Base-by-base conservation (phyloP, 2,329 filamentous ascomycete genomes). In the Phaeophleospora eucalypticola region DNA sequence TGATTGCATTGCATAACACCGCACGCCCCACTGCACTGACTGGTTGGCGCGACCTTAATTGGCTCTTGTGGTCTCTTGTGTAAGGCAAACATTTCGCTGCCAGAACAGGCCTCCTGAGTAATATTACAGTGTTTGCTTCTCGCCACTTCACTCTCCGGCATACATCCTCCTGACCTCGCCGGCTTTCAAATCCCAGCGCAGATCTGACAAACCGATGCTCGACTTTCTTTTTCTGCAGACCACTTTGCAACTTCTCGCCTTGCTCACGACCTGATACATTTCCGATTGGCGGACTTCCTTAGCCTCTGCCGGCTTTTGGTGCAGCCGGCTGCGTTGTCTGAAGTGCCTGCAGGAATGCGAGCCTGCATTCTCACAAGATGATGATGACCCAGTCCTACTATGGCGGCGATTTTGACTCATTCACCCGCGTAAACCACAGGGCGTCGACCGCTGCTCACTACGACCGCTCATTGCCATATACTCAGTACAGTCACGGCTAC, bases 311-410 rank as follows among this genome's bases (percentile, higher is more conserved):
- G 50, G 43, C 41, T 34, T 35, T 49, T 41, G 20, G 35, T 40
- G 41, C 50, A 27, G 41, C 46, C 33, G 40, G 41, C 33, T 35
- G 34, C 20, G 12, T 27, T 38, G 15, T 46, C 41, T 38, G 19
- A 52, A 48, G 52, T 46, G 21, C 43, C 43, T 53, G 51, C 46
- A 48, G 46, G 9, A 42, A 51, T 53, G 39, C 41, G 41, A n/a
- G 34, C 40, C 39, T 29, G 27, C 36, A 43, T 42, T 43, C 29
- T 33, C 47, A 41, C 53, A 58, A 48, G 19, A 62, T 60, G 56
- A 62, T 59, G 60, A 59, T 57, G 54, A 57, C 56, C 46, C 59
- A 60, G 49, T 54, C 57, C 34, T 65, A 60, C 53, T 58, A 62
- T 39, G 52, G 52, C 35, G 53, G 47, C 35, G 60, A 59, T n/a